Conservation (phyloP, 257 asterid species). For the Plantago ovata region DNA sequence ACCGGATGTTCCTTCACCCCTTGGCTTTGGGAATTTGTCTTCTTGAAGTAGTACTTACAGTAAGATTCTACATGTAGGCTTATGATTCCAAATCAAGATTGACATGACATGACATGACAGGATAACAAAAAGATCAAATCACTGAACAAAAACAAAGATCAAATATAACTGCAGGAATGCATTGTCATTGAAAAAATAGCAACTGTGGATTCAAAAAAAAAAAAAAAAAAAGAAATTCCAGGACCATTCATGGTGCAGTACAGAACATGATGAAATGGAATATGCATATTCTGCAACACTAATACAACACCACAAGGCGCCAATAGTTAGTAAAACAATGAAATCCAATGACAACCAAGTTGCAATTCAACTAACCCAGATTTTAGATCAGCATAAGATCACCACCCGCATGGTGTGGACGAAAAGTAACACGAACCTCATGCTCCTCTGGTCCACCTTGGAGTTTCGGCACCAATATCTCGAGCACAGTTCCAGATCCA, state of each 20-base stretch:
- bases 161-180: not conserved
- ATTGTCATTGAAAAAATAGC: not conserved
- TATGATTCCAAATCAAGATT: no score
- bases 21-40: no score
- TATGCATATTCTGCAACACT: constrained; percentile 17
- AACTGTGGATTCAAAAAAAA: not conserved
- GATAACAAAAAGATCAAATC: no score
- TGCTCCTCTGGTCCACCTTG: constrained; percentile 80
- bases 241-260: constrained; percentile 2
- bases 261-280: constrained; percentile 8
- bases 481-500: constrained; percentile 69
- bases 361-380: constrained; percentile 7
- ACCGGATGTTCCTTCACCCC: no score
- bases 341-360: not conserved
- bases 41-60: no score
- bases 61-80: no score
- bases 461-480: constrained; percentile 85
- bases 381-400: constrained; percentile 67
- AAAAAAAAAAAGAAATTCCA: constrained; percentile 2
- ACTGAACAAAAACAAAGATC: not conserved
- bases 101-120: no score
- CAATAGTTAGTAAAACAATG: constrained; percentile 15
- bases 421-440: constrained; percentile 82
- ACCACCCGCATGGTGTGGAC: constrained; percentile 59
- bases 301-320: constrained; percentile 12